These are phyloP conservation scores for Solanum infundibuliforme DNA, from an alignment of 257 asterid species.

Conservation along the genomic window DNA sequence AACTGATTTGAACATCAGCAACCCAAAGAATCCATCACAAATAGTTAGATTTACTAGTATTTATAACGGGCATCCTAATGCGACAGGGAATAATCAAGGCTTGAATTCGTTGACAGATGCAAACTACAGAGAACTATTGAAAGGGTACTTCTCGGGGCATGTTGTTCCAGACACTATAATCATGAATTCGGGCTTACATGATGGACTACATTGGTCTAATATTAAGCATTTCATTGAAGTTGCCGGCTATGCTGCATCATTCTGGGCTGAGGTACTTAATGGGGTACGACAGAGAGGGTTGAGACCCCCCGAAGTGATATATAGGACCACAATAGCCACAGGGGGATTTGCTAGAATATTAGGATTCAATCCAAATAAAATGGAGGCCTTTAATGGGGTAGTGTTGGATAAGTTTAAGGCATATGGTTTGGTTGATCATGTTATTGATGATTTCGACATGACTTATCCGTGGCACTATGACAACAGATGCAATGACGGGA, in stretches of 20 bases:
- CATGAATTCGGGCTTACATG: slow-evolving; percentile 90
- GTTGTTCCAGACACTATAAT: slow-evolving; percentile 67
- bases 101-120: slow-evolving; percentile 41
- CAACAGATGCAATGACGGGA: slow-evolving; percentile 86
- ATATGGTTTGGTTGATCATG: slow-evolving; percentile 32
- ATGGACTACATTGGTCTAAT: slow-evolving; percentile 61
- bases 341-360: slow-evolving; percentile 69
- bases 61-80: slow-evolving; percentile 72
- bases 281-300: slow-evolving; percentile 40
- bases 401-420: slow-evolving; percentile 65
- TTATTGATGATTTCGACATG: slow-evolving; percentile 77
- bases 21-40: slow-evolving; percentile 58
- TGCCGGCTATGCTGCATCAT: slow-evolving; percentile 54
- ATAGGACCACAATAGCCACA: slow-evolving; percentile 75
- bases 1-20: slow-evolving; percentile 61
- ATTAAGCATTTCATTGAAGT: slow-evolving; percentile 41
- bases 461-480: slow-evolving; percentile 94
- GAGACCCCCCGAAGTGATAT: slow-evolving; percentile 40
- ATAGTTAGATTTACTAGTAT: slow-evolving; percentile 64
- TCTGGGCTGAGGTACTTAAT: slow-evolving; percentile 54
- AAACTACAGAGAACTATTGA: slow-evolving; percentile 35
- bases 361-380: slow-evolving; percentile 77
- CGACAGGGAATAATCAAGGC: slow-evolving; percentile 55
- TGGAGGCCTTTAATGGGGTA: slow-evolving; percentile 87
- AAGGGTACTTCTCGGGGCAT: slow-evolving; percentile 35